Base-by-base conservation (phyloP, 345 rosid genomes). In the Garcia nutans region DNA sequence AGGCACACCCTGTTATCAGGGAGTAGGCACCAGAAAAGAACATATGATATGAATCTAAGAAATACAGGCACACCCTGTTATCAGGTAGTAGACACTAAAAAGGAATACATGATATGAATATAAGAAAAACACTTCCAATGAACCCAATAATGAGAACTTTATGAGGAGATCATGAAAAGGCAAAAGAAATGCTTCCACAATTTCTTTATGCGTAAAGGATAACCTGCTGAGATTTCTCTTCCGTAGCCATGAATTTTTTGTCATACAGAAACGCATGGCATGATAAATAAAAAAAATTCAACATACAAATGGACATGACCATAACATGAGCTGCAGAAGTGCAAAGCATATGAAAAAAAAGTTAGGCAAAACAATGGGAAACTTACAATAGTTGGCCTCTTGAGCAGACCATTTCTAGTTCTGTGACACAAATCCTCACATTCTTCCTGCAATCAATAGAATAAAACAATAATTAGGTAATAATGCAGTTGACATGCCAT, bases 331-430 rank as follows among this genome's bases (percentile, higher is more conserved):
- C n/a, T 55, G 63, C 17, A 58, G 37, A 58, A 33, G 65, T 9
- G 2, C 9, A 2, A 45, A 50, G 54, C 44, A 45, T 20, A 52
- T 13, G 62, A 31, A 28, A 63, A 55, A 69, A 55, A 65, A 55
- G 16, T n/a, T 54, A 57, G 23, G 28, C 65, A 60, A 72, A 67
- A 44, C 20, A 59, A 68, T 17, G 24, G 28, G 41, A 61, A 87
- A 84, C 96, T 85, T 87, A 94, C 96, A 82, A 89, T 37, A 28
- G 93, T 85, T 62, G 83, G 91, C 82, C 84, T 89, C 84, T 87
- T 87, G 54, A 85, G 87, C 77, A 81, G 79, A 50, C 89, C 89
- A 69, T 78, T 83, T 68, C 82, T 86, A 26, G 92, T 74, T 74
- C 92, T 88, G 79, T 79, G 85, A 57, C 44, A 68, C 83, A 94